Evolutionary conservation across 1,284 basidiomycete genomes (phyloP).

Genomic region (Ustilago xerochloae): DNA sequence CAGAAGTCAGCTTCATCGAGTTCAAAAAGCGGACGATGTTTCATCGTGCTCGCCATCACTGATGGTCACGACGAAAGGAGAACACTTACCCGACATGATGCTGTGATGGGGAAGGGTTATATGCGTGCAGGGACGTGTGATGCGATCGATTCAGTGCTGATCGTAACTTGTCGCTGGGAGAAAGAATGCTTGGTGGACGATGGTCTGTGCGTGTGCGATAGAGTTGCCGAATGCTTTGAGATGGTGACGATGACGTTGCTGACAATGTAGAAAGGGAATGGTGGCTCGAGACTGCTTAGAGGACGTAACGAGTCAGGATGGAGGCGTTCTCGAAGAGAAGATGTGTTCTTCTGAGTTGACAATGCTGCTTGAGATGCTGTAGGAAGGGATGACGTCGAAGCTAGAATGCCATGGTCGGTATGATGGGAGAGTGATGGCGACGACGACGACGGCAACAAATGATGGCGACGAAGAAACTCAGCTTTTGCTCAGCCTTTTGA

Average conservation of each 20-base stretch:
- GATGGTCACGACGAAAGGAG: neutral
- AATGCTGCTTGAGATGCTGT: neutral
- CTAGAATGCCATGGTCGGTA: slow-evolving; percentile 24
- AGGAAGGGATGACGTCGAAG: neutral
- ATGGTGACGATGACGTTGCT: neutral
- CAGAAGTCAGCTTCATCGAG: slow-evolving; percentile 1
- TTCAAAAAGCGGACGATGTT: no score
- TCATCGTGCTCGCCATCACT: no score
- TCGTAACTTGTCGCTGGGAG: no score
- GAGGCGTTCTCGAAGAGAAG: no score
- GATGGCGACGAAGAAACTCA: slow-evolving; percentile 8
- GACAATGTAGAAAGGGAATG: neutral
- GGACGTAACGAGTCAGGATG: no score
- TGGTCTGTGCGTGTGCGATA: neutral
- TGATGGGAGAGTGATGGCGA: slow-evolving; percentile 16
- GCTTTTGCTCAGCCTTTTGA: slow-evolving; percentile 4
- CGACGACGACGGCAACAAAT: neutral
- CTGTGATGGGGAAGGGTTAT: neutral
- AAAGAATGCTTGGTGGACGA: neutral
- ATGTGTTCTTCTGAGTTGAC: no score
- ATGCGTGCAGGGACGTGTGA: neutral
- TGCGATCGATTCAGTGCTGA: no score
- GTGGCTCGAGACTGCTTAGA: no score
- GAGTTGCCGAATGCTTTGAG: no score
- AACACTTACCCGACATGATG: slow-evolving; percentile 39